phyloP scores from a whole-genome alignment of 768 basidiomycete species.

The Pleurotus sapidus region DNA sequence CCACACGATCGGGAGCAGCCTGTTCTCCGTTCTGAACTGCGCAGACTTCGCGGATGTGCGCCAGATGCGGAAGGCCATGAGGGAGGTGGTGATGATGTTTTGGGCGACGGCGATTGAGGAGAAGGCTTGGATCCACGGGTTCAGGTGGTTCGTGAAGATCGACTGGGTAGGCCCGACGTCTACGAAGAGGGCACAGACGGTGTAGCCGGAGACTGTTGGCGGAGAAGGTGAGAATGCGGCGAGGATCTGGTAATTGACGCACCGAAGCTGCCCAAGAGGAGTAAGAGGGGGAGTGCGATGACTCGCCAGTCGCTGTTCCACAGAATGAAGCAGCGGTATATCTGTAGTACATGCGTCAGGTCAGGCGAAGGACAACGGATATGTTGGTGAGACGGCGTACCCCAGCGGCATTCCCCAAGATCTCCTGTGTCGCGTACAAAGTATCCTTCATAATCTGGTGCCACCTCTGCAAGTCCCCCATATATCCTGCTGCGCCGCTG shows the following conservation, averaged over 20 bases:
- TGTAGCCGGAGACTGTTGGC: conserved; percentile 13
- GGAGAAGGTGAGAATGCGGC: not conserved
- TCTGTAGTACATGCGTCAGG: too few relatives aligned
- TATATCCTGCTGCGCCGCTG: conserved; percentile 13
- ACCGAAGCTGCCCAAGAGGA: conserved; percentile 15
- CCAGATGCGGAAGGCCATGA: conserved; percentile 19
- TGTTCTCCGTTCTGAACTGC: not conserved
- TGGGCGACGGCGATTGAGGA: conserved; percentile 15
- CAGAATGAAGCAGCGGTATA: conserved; percentile 15
- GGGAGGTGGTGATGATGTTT: conserved; percentile 17
- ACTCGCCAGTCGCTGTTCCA: conserved; percentile 13
- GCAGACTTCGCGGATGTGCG: conserved; percentile 6
- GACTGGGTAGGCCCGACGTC: conserved; percentile 6
- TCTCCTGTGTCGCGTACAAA: conserved; percentile 15
- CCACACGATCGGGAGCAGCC: conserved; percentile 9
- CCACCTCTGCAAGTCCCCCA: conserved; percentile 13
- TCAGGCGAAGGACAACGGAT: too few relatives aligned
- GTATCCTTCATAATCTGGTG: conserved; percentile 16
- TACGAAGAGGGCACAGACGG: conserved; percentile 11
- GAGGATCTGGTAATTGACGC: too few relatives aligned
- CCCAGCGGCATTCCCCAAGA: conserved; percentile 15
- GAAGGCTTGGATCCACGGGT: conserved; percentile 15
- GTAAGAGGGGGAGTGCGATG: conserved; percentile 10
- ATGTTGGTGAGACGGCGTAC: conserved; percentile 5
- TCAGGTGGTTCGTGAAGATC: conserved; percentile 13